Evolutionary conservation across 495 filamentous ascomycete genomes (phyloP), one percentile per base, ranked within the genome.

Genomic region (Annulohypoxylon nitens): DNA sequence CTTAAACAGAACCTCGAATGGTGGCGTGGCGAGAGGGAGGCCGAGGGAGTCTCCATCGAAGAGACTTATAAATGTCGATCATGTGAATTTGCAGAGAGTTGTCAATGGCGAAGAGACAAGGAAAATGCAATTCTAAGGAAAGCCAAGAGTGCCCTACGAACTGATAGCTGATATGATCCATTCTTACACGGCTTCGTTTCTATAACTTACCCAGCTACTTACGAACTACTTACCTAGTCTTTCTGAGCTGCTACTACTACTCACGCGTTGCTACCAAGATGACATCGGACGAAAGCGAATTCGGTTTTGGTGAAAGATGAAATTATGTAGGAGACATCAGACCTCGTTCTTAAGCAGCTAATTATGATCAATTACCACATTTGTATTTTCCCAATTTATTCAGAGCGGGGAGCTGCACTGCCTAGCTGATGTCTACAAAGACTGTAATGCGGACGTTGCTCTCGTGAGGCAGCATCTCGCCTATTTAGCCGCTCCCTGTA

Each of bases 41-140:
- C 94, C 0, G 83, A 86, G n/a, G 96, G 96, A 9, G 97, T 98
- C 7, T 81, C 86, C n/a, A 85, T 97, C 11, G 90, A 94, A 79
- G 97, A 98, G 67, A 93, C 93, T 0, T 97, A 90, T 85, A 99
- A 99, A 81, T 99, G 96, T 78, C 73, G 81, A 8, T 79, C 65
- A 25, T 90, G 88, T 71, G 87, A 90, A 50, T 90, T 90, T 74
- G 81, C 80, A 2, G 84, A 82, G 7, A 73, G 58, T 4, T 90
- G 88, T 62, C 80, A 84, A 48, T 90, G 88, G 88, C 79, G 88
- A 7, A 62, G 76, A 33, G 68, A 76, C 37, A 62, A 84, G 77
- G 79, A 70, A 79, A 23, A 55, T 59, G 68, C 80, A 26, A 72
- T 74, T 51, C 75, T 77, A 70, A 76, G 45, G 61, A 73, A 57